Percentiles rank a stretch among this genome's conserved stretches.
Evolutionary conservation across 2,329 filamentous ascomycete genomes (phyloP).

Genomic region (Arthroderma uncinatum): DNA sequence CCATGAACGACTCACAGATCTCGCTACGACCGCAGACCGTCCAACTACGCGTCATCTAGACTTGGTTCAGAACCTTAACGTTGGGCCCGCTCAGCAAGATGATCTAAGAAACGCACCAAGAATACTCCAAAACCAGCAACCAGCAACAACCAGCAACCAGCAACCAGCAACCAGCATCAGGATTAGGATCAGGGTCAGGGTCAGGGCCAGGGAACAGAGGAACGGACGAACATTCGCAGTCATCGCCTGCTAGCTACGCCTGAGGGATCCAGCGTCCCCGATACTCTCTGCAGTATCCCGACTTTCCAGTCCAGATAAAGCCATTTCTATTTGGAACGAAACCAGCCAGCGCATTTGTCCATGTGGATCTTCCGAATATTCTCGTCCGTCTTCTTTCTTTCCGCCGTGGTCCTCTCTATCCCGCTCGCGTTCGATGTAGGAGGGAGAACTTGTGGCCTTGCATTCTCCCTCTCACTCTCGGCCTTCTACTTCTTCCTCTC

Average conservation of each 20-base stretch:
- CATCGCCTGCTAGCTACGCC: too few species aligned
- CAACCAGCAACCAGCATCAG: not conserved
- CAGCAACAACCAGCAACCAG: not conserved
- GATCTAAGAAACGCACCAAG: not conserved
- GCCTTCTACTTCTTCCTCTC: conserved; percentile 87
- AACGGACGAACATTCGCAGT: too few species aligned
- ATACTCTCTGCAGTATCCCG: not conserved
- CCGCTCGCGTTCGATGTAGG: conserved; percentile 97
- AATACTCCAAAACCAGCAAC: not conserved
- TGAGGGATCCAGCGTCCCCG: not conserved
- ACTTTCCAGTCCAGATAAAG: not conserved
- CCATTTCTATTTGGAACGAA: too few species aligned
- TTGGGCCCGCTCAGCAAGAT: not conserved
- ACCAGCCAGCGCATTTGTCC: conserved; percentile 23
- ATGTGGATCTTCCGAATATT: conserved; percentile 79
- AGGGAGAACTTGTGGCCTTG: conserved; percentile 83
- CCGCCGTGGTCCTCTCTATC: conserved; percentile 88
- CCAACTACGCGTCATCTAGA: not conserved
- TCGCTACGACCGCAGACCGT: too few species aligned
- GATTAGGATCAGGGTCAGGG: too few species aligned
- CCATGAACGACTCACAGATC: too few species aligned
- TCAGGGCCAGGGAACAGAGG: not conserved
- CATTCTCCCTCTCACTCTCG: conserved; percentile 81
- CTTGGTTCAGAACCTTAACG: not conserved
- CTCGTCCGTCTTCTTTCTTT: conserved; percentile 73